Conservation (phyloP, 768 basidiomycete species). For the Hygrophorus pudorinus region DNA sequence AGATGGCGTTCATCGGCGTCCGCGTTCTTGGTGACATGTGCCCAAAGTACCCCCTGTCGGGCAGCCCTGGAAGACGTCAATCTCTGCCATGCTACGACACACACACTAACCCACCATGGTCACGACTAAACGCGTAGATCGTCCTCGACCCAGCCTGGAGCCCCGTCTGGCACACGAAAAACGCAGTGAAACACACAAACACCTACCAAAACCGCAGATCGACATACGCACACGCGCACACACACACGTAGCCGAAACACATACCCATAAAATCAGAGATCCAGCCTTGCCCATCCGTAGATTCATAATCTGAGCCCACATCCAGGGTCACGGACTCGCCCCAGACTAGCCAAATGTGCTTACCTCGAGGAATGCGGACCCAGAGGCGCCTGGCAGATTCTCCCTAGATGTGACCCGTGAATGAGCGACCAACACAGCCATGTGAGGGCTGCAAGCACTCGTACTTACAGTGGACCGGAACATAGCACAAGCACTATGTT, state of each 20-base stretch:
- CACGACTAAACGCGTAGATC: constrained; percentile 78
- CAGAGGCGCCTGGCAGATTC: too few species aligned
- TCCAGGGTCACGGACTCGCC: neutral
- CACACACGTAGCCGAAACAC: neutral
- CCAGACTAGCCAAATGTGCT: too few species aligned
- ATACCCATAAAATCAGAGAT: constrained; percentile 70
- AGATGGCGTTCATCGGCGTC: constrained; percentile 73
- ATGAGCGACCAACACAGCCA: too few species aligned
- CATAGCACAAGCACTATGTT: constrained; percentile 85
- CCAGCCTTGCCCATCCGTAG: constrained; percentile 69
- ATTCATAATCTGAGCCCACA: constrained; percentile 50
- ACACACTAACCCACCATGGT: too few species aligned
- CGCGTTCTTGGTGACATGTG: constrained; percentile 49
- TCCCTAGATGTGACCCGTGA: too few species aligned
- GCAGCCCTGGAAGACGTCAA: too few species aligned
- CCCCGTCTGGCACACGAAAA: constrained; percentile 75
- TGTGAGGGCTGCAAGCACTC: neutral
- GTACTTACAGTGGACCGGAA: constrained; percentile 59
- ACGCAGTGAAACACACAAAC: constrained; percentile 78
- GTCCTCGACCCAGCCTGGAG: constrained; percentile 78
- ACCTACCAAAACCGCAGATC: constrained; percentile 24
- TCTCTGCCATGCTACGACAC: constrained; percentile 22
- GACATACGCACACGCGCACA: neutral
- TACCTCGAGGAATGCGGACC: too few species aligned
- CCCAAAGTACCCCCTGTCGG: constrained; percentile 20